These are phyloP conservation scores for Phytophthora boehmeriae DNA, from an alignment of 352 stramenopile genomes.

Conservation along the genomic window DNA sequence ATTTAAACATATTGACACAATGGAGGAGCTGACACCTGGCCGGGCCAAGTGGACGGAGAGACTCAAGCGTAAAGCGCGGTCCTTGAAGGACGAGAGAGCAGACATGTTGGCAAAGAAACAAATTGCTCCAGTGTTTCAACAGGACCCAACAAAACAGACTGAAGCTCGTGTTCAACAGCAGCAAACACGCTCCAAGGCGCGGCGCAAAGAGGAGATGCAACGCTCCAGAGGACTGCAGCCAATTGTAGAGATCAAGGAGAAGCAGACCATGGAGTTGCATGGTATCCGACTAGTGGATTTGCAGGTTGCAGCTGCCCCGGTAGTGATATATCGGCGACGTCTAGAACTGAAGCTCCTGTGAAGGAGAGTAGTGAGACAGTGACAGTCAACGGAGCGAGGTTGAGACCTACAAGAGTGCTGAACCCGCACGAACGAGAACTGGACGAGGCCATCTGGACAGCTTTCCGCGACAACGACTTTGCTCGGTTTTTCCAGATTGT, in stretches of 20 bases:
- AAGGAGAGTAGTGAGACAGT: conserved; percentile 29
- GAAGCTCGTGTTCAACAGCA: conserved; percentile 57
- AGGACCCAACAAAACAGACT: conserved; percentile 33
- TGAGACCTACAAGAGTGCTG: conserved; percentile 72
- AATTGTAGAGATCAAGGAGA: conserved; percentile 60
- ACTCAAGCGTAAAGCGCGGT: conserved; percentile 70
- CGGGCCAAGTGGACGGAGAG: conserved; percentile 66
- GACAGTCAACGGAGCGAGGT: conserved; percentile 58
- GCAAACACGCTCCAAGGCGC: conserved; percentile 53
- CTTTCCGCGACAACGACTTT: conserved; percentile 84
- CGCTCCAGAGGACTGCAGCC: conserved; percentile 50
- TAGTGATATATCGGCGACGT: not conserved
- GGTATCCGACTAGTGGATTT: conserved; percentile 76
- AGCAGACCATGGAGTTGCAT: conserved; percentile 59
- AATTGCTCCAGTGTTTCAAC: conserved; percentile 37
- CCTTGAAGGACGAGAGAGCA: conserved; percentile 59
- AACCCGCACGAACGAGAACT: conserved; percentile 80
- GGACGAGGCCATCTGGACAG: conserved; percentile 81
- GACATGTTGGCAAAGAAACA: conserved; percentile 45
- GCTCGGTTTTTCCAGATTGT: conserved; percentile 77
- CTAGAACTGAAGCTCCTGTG: conserved; percentile 4
- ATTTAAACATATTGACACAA: conserved; percentile 86
- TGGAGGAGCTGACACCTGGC: conserved; percentile 54
- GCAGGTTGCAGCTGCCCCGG: conserved; percentile 23
- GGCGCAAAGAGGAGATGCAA: conserved; percentile 59